Conservation (phyloP, 139 green algal species). For the Edaphochlamys debaryana region DNA sequence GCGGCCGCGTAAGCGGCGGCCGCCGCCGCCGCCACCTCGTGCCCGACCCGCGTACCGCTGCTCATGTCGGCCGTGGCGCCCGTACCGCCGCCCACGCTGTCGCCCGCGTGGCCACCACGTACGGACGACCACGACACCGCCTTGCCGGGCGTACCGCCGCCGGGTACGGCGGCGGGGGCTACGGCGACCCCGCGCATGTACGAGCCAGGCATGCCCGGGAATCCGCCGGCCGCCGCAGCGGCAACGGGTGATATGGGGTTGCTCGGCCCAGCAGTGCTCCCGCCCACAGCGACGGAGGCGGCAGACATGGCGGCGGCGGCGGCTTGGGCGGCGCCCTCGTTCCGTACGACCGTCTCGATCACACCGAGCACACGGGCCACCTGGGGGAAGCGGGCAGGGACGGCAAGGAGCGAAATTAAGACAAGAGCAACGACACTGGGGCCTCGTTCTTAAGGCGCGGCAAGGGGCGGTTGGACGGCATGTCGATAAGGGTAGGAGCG, state of each 20-base stretch:
- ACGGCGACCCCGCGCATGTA: too few relatives aligned
- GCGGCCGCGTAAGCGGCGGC: not conserved
- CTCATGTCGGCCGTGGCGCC: not conserved
- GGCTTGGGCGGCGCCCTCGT: not conserved
- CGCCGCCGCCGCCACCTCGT: not conserved
- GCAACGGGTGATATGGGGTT: too few relatives aligned
- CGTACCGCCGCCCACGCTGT: not conserved
- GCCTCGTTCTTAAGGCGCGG: too few relatives aligned
- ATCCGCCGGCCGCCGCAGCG: too few relatives aligned
- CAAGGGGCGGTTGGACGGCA: too few relatives aligned
- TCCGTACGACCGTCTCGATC: slow-evolving; percentile 25
- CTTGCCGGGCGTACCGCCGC: too few relatives aligned
- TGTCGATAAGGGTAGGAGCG: too few relatives aligned
- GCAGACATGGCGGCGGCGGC: not conserved
- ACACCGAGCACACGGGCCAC: slow-evolving; percentile 24
- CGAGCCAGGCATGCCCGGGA: too few relatives aligned
- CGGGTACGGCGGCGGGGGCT: too few relatives aligned
- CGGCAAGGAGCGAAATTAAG: too few relatives aligned
- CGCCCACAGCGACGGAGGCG: not conserved
- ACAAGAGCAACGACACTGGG: too few relatives aligned
- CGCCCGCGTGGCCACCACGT: not conserved
- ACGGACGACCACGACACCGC: not conserved
- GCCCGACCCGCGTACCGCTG: not conserved
- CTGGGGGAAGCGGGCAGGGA: not conserved
- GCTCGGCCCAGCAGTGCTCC: too few relatives aligned